Evolutionary conservation across 352 stramenopile genomes (phyloP), one percentile per base, ranked within the genome.

Genomic region (Phytophthora sp.): DNA sequence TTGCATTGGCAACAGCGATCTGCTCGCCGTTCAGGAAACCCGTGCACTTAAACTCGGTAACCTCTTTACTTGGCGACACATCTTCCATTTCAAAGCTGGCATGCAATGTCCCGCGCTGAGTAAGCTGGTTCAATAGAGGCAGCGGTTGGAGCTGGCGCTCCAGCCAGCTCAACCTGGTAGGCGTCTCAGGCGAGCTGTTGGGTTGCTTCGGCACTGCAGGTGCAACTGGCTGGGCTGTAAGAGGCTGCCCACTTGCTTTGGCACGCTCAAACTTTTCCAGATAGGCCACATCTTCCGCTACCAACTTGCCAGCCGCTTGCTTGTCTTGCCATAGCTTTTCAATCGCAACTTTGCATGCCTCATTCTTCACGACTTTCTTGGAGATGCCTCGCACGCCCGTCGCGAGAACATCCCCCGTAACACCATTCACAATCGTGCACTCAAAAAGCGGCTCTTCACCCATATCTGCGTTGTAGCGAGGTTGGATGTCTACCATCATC

Each of bases 321-420:
- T 97, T 97, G 30, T 80, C 72, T 31, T 85, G 70, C 67, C 89
- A 89, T 0, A 97, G 58, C 50, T 87, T 94, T 35, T 94, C 76
- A 32, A 91, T 89, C 6, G 73, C 79, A 20, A 72, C 54, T 72
- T 83, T 85, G 15, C 74, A 75, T 1, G 82, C 81, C 4, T 89
- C 74, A 13, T 88, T 90, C 57, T 96, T 90, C 7, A 71, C 82
- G 4, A 68, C 20, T 35, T 91, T 92, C 71, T 96, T 92, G 0
- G 82, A 92, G 1, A 51, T 30, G 0, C 42, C 86, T 48, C 78
- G 69, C 1, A 98, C 54, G 13, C 74, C 73, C 30, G 74, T 49
- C 12, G 76, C 80, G 9, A 93, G 68, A 0, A 77, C 53, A 4
- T 71, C 50, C 0, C 65, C 63, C 4, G 77, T 84, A 0, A 62